Conservation (phyloP, 208 protist genomes). For the Acanthamoeba healyi region DNA sequence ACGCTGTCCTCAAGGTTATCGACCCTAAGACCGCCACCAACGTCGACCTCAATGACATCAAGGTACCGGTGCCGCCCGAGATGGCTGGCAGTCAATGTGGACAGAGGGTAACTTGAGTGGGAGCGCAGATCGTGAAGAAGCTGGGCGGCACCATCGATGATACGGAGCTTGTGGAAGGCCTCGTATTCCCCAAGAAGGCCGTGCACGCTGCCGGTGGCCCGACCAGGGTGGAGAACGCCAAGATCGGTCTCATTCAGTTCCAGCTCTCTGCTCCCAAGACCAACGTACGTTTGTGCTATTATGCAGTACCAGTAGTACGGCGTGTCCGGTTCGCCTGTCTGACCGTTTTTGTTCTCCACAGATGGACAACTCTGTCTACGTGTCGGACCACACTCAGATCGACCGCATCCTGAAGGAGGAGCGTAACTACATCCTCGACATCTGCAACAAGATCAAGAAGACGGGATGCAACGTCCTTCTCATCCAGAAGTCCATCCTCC, state of each 20-base stretch:
- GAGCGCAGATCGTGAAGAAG: slow-evolving; percentile 98
- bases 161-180: slow-evolving; percentile 97
- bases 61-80: too few species aligned
- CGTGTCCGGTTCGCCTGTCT: slow-evolving; percentile 93
- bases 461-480: slow-evolving; percentile 97
- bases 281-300: too few species aligned
- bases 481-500: slow-evolving; percentile 99
- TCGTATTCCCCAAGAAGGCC: slow-evolving; percentile 99
- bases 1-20: slow-evolving; percentile 95
- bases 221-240: slow-evolving; percentile 95
- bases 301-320: slow-evolving; percentile 98
- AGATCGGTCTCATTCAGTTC: slow-evolving; percentile 99
- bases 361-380: too few species aligned
- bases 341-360: background rate
- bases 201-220: slow-evolving; percentile 96
- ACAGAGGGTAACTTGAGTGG: too few species aligned
- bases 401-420: slow-evolving; percentile 97
- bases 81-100: too few species aligned
- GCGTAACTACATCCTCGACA: slow-evolving; percentile 98
- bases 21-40: slow-evolving; percentile 93
- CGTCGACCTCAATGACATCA: slow-evolving; percentile 98
- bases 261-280: slow-evolving; percentile 99
- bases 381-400: slow-evolving; percentile 96
- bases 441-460: slow-evolving; percentile 87
- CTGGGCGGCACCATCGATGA: slow-evolving; percentile 98